Evolutionary conservation across 495 filamentous ascomycete genomes (phyloP).

Genomic region (Xylaria nigripes): DNA sequence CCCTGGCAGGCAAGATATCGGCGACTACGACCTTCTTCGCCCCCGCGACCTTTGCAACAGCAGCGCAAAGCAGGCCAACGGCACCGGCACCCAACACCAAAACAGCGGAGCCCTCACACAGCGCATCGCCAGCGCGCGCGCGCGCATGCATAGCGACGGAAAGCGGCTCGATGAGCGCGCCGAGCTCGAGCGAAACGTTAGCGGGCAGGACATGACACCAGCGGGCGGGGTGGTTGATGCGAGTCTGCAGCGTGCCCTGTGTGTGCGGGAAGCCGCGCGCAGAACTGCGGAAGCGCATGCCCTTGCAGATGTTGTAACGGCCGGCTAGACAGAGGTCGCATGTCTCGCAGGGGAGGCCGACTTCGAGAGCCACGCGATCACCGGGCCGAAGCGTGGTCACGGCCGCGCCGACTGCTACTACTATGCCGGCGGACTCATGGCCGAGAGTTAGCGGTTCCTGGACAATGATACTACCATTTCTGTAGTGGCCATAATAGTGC

Average conservation of each 20-base stretch:
- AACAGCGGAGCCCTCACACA: conserved; percentile 46
- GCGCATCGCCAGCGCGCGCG: conserved; percentile 43
- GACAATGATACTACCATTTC: conserved; percentile 59
- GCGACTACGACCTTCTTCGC: conserved; percentile 59
- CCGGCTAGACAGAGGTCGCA: conserved; percentile 60
- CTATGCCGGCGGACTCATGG: conserved; percentile 52
- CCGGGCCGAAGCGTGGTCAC: conserved; percentile 43
- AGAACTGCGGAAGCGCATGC: conserved; percentile 68
- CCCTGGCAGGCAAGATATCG: conserved; percentile 66
- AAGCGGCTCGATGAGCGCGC: conserved; percentile 72
- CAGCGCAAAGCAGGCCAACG: conserved; percentile 68
- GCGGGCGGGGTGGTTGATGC: conserved; percentile 64
- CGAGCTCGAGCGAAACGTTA: conserved; percentile 53
- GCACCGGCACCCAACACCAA: conserved; percentile 77
- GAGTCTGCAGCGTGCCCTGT: conserved; percentile 76
- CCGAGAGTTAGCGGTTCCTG: conserved; percentile 55
- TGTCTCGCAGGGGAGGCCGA: conserved; percentile 65
- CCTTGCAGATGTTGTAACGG: conserved; percentile 80
- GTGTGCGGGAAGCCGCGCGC: conserved; percentile 71
- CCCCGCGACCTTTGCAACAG: conserved; percentile 52
- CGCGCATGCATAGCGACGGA: conserved; percentile 72
- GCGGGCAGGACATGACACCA: conserved; percentile 62
- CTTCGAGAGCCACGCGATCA: conserved; percentile 75
- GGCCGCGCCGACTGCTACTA: conserved; percentile 44
- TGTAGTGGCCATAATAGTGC: conserved; percentile 60